Percentiles rank a stretch among this genome's conserved stretches.
phyloP scores from a whole-genome alignment of 768 basidiomycete species.

The Lactarius indigo region DNA sequence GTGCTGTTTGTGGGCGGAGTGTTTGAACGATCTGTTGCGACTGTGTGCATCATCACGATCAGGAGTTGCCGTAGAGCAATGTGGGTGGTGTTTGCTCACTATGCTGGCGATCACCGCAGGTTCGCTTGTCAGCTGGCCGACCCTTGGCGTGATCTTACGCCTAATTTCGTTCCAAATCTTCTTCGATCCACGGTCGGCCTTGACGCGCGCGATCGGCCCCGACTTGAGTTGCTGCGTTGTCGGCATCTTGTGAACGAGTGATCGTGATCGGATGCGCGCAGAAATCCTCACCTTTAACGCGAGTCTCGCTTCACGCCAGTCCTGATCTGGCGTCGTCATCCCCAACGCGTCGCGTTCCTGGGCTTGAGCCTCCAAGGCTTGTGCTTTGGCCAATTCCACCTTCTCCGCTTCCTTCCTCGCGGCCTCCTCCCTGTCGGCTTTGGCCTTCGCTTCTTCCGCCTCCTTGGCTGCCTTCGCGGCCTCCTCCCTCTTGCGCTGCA shows the following conservation, averaged over 20 bases:
- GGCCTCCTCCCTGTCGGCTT: constrained; percentile 36
- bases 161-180: constrained; percentile 63
- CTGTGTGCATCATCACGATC: constrained; percentile 28
- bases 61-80: constrained; percentile 22
- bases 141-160: constrained; percentile 79
- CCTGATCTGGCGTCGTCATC: constrained; percentile 53
- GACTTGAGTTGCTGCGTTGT: constrained; percentile 55
- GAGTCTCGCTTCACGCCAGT: constrained; percentile 59
- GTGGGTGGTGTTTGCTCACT: constrained; percentile 40
- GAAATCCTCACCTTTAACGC: constrained; percentile 47
- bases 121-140: constrained; percentile 84
- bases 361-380: constrained; percentile 37
- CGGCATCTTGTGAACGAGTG: constrained; percentile 21
- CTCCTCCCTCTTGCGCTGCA: constrained; percentile 30
- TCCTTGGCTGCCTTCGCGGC: constrained; percentile 27
- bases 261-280: constrained; percentile 14
- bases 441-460: constrained; percentile 27
- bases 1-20: constrained; percentile 33
- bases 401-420: constrained; percentile 32
- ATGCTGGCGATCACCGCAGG: constrained; percentile 55
- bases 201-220: constrained; percentile 61
- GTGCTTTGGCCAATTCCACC: constrained; percentile 35
- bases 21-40: constrained; percentile 43
- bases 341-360: constrained; percentile 45
- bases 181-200: constrained; percentile 51